phyloP scores from a whole-genome alignment of 208 protist species.

The Crithidia acanthocephali region DNA sequence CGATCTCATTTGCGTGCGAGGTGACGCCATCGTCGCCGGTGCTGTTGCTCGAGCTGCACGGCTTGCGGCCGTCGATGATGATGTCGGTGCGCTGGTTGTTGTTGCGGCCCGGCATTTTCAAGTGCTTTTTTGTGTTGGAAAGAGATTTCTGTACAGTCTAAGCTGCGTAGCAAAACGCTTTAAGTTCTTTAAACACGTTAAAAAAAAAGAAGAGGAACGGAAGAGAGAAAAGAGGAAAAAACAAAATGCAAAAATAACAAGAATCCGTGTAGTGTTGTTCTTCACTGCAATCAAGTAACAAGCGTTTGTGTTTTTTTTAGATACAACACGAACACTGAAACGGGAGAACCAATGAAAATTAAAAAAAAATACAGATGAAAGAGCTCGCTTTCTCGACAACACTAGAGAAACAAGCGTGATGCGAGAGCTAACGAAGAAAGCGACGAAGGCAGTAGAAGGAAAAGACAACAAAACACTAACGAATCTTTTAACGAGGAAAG shows the following conservation, averaged over 20 bases:
- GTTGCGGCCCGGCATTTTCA: constrained; percentile 7
- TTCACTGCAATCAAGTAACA: too few relatives aligned
- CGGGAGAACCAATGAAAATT: too few relatives aligned
- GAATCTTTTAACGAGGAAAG: too few relatives aligned
- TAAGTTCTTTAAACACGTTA: too few relatives aligned
- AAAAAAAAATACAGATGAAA: too few relatives aligned
- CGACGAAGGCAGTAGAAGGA: background rate
- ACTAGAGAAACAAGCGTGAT: too few relatives aligned
- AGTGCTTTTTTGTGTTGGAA: background rate
- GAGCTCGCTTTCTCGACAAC: too few relatives aligned
- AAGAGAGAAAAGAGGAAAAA: background rate
- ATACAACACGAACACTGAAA: too few relatives aligned
- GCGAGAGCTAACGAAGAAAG: background rate
- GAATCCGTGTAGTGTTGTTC: too few relatives aligned
- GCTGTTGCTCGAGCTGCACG: constrained; percentile 16
- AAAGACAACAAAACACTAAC: background rate
- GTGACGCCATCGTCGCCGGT: background rate
- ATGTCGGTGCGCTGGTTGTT: background rate
- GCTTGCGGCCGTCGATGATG: constrained; percentile 20
- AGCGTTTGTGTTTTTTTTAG: too few relatives aligned
- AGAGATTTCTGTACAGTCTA: too few relatives aligned
- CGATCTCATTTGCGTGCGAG: constrained; percentile 5
- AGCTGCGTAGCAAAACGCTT: too few relatives aligned
- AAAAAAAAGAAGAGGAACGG: constrained; percentile 6
- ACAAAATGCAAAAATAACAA: background rate